Conservation (phyloP, 805 yeast species). For the Yarrowia sp. region DNA sequence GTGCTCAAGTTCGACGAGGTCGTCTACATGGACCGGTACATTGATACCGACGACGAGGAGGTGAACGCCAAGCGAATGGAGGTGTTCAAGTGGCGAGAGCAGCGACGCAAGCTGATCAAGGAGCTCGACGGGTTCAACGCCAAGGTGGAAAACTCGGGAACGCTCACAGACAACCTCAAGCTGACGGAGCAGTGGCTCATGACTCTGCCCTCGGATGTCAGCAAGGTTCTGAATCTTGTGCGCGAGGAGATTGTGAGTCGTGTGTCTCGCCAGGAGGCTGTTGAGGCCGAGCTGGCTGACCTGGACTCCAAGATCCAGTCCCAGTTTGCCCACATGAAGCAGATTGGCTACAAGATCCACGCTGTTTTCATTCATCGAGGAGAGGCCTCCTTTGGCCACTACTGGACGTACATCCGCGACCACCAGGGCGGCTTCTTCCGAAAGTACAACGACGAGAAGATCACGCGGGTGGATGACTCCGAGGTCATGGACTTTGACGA, state of each 20-base stretch:
- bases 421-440: constrained; percentile 64
- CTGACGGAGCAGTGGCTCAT: constrained; percentile 59
- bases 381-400: constrained; percentile 94
- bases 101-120: constrained; percentile 28
- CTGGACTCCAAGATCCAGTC: constrained; percentile 51
- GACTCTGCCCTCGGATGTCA: constrained; percentile 35
- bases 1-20: constrained; percentile 77
- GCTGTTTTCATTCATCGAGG: constrained; percentile 95
- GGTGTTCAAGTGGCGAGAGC: constrained; percentile 58
- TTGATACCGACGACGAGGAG: constrained; percentile 56
- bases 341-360: constrained; percentile 76
- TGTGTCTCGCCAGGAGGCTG: constrained; percentile 45
- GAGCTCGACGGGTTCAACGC: constrained; percentile 18
- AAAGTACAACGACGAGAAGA: constrained; percentile 92
- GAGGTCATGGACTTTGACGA: constrained; percentile 40
- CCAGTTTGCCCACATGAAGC: constrained; percentile 61
- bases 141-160: constrained; percentile 42
- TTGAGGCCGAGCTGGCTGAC: constrained; percentile 45
- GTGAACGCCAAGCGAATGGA: constrained; percentile 55
- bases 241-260: constrained; percentile 48
- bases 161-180: constrained; percentile 51
- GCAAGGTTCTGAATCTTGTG: constrained; percentile 36
- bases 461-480: constrained; percentile 67
- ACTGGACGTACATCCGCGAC: constrained; percentile 92
- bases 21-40: constrained; percentile 82